Conservation (phyloP, 768 basidiomycete species). For the Cystobasidiopsis lactophilus region DNA sequence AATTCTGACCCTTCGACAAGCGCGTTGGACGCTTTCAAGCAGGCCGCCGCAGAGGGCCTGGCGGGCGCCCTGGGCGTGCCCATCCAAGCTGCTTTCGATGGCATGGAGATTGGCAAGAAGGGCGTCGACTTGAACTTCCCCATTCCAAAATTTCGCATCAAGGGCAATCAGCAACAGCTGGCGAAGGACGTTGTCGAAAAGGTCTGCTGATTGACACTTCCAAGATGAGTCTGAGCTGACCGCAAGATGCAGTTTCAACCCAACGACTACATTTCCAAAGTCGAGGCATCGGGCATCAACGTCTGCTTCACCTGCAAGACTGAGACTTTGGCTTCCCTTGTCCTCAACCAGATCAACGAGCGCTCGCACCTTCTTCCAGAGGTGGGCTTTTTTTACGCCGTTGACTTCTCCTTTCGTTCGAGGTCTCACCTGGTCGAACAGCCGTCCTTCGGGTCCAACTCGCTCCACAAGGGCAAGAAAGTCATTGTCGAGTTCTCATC, state of each 20-base stretch:
- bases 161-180: constrained; percentile 57
- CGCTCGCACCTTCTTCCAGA: constrained; percentile 27
- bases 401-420: neutral
- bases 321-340: constrained; percentile 38
- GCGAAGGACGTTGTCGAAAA: constrained; percentile 49
- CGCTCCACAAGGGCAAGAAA: constrained; percentile 54
- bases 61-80: constrained; percentile 24
- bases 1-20: constrained; percentile 41
- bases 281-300: constrained; percentile 39
- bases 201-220: constrained; percentile 30
- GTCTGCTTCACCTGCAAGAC: constrained; percentile 58
- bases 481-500: constrained; percentile 79
- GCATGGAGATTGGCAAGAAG: constrained; percentile 77
- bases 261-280: constrained; percentile 51
- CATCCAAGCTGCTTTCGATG: constrained; percentile 55
- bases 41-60: constrained; percentile 53
- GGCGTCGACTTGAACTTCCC: constrained; percentile 84
- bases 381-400: neutral
- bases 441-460: constrained; percentile 64
- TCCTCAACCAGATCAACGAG: constrained; percentile 52
- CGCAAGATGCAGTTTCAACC: constrained; percentile 45
- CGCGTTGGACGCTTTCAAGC: constrained; percentile 54
- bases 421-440: constrained; percentile 22
- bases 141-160: constrained; percentile 67
- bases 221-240: neutral